Conservation (phyloP, 495 filamentous ascomycete genomes). For the Pseudotulostoma volvatum region DNA sequence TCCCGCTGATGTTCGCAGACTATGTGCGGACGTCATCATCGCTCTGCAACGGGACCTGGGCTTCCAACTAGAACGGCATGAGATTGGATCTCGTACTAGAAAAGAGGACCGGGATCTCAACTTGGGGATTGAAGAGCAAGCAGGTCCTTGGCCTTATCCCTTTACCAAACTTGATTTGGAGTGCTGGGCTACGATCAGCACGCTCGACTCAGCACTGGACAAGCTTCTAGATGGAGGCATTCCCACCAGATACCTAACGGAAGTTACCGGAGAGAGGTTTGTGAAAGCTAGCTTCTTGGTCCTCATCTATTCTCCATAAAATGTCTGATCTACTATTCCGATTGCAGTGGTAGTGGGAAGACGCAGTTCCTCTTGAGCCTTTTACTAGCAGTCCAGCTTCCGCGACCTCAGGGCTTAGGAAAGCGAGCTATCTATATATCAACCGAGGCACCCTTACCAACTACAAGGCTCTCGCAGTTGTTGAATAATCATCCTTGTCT, state of each 20-base stretch:
- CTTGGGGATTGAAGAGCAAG: conserved; percentile 14
- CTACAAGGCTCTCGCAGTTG: conserved; percentile 62
- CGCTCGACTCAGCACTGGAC: conserved; percentile 61
- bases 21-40: conserved; percentile 44
- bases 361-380: conserved; percentile 87
- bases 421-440: conserved; percentile 75
- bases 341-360: conserved; percentile 68
- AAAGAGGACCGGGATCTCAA: conserved; percentile 8
- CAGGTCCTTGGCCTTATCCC: conserved; percentile 8
- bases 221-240: conserved; percentile 69
- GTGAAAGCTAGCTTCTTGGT: neutral
- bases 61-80: conserved; percentile 15
- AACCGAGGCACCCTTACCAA: conserved; percentile 77
- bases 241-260: conserved; percentile 65
- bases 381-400: conserved; percentile 66
- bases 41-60: conserved; percentile 52
- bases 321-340: conserved; percentile 1
- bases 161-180: conserved; percentile 17
- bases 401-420: conserved; percentile 49
- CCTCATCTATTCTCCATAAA: neutral
- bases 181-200: conserved; percentile 54
- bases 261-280: conserved; percentile 82
- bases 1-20: conserved; percentile 55
- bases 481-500: conserved; percentile 50
- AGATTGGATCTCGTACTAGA: conserved; percentile 5